Evolutionary conservation across 129 eudicot species (phyloP), one percentile per base, ranked within the genome.

Genomic region (Escallonia herrerae): DNA sequence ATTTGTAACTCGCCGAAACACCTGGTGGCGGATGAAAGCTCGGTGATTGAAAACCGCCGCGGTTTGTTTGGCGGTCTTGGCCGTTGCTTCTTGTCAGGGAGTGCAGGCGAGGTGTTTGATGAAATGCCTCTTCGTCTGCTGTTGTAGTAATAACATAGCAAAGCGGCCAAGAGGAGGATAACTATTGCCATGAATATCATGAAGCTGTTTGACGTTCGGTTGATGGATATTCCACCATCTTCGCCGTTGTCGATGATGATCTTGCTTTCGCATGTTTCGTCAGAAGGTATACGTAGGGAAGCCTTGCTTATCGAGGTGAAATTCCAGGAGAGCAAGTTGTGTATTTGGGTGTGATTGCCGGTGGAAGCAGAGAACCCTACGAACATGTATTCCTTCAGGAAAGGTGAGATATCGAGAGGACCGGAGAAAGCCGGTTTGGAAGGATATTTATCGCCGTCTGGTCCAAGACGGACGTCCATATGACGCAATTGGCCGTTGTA

Each of bases 301-400:
- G 83, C 90, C 46, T 62, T 87, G 56, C 79, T 77, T 5, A 57
- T 72, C 1, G 90, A 78, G 2, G 83, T 87, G 59, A 87, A 81
- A 39, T 87, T 87, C 95, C 95, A 87, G 3, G 90, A 83, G 15
- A 85, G 64, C 14, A 87, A 48, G 72, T 75, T 87, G 79, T 87
- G 95, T 42, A 87, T 66, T 56, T 87, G 83, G 0, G 95, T 67
- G 68, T 74, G 75, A 45, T 76, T 76, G 0, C 95, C 95, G 0
- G 90, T 83, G 0, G 95, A 87, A 47, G 87, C 95, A 13, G 95
- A 80, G 68, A 87, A 87, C 3, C 95, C 95, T n/a, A 87, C 68
- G 48, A 87, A 87, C 95, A 87, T 87, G 60, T 87, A 87, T 69
- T 87, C 95, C 41, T 81, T 87, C 10, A 87, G 33, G 45, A 69